These are phyloP conservation scores for Gossypium thurberi DNA, from an alignment of 345 rosid genomes.

Conservation along the genomic window DNA sequence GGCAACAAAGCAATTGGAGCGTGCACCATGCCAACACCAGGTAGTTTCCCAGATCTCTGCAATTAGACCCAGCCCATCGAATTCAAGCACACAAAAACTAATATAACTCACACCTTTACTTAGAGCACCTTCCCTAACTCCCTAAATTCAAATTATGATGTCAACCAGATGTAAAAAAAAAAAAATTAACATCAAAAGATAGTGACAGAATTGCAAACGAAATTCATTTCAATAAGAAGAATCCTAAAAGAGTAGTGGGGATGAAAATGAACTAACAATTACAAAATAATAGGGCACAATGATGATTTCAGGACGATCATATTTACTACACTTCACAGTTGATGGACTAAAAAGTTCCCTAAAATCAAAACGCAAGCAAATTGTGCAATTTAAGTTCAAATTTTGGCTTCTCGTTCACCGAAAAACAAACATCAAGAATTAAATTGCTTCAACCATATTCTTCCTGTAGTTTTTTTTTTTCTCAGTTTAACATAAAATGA, in stretches of 20 bases:
- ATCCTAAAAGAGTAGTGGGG: neutral
- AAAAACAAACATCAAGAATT: neutral
- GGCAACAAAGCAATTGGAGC: constrained; percentile 88
- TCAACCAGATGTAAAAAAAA: neutral
- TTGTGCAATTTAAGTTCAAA: neutral
- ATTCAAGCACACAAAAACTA: neutral
- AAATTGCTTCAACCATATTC: neutral
- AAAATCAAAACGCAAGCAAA: neutral
- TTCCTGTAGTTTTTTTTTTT: neutral
- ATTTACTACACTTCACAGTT: neutral
- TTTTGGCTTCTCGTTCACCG: neutral
- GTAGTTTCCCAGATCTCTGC: constrained; percentile 79
- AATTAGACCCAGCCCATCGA: neutral
- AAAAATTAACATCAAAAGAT: neutral
- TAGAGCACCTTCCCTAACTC: neutral
- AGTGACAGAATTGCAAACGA: neutral
- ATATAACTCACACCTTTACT: neutral
- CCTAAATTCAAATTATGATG: neutral
- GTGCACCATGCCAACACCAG: constrained; percentile 92
- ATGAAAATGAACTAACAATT: neutral
- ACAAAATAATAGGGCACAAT: neutral
- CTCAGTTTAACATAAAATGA: neutral
- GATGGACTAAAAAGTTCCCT: neutral
- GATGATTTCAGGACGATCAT: neutral
- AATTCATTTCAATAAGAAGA: neutral